phyloP scores from a whole-genome alignment of 495 filamentous ascomycete genomes.

The Aspergillus nanangensis region DNA sequence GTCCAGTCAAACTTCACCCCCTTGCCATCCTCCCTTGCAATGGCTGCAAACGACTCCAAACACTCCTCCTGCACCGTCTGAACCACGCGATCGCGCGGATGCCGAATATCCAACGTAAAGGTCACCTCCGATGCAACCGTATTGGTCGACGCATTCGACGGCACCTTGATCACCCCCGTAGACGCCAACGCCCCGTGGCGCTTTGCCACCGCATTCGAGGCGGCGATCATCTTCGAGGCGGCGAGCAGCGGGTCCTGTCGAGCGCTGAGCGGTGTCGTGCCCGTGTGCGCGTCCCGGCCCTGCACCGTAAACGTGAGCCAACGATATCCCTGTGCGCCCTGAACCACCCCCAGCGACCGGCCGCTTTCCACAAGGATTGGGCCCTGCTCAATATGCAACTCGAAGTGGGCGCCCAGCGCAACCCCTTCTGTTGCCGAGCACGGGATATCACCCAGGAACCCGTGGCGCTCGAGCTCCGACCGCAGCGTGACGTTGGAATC shows the following conservation, averaged over 20 bases:
- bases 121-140: constrained; percentile 63
- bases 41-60: constrained; percentile 40
- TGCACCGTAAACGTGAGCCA: constrained; percentile 60
- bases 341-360: constrained; percentile 61
- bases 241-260: constrained; percentile 57
- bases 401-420: constrained; percentile 67
- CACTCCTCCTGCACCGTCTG: constrained; percentile 44
- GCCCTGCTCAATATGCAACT: constrained; percentile 78
- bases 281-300: constrained; percentile 66
- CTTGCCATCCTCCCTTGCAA: constrained; percentile 46
- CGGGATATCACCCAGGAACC: constrained; percentile 53
- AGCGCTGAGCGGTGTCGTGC: constrained; percentile 58
- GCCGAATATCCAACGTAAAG: constrained; percentile 67
- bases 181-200: constrained; percentile 51
- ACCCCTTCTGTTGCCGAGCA: constrained; percentile 18
- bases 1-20: constrained; percentile 45
- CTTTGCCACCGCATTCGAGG: constrained; percentile 57
- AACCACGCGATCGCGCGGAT: constrained; percentile 52
- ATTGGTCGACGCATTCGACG: constrained; percentile 57
- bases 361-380: constrained; percentile 56
- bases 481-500: constrained; percentile 47
- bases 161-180: constrained; percentile 61
- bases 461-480: constrained; percentile 60
- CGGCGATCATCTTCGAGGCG: constrained; percentile 60
- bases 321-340: constrained; percentile 56